phyloP scores from a whole-genome alignment of 768 basidiomycete genomes.

The Boletus speciosus region DNA sequence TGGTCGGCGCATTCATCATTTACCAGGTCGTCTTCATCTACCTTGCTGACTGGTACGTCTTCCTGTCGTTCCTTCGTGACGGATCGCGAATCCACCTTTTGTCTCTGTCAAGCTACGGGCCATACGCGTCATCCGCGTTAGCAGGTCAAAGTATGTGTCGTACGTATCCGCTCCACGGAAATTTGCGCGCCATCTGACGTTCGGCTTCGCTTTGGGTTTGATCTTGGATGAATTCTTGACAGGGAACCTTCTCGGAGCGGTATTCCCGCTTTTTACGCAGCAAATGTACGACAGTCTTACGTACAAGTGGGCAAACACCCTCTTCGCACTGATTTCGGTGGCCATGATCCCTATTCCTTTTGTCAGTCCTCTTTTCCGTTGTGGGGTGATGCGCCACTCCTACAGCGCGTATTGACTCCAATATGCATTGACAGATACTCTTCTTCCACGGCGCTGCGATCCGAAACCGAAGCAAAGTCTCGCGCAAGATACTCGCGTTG shows the following conservation, averaged over 20 bases:
- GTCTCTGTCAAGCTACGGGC: slow-evolving; percentile 40
- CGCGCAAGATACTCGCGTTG: slow-evolving; percentile 20
- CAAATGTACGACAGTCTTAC: slow-evolving; percentile 55
- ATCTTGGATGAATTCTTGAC: neutral
- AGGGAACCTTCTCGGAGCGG: slow-evolving; percentile 50
- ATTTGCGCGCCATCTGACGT: slow-evolving; percentile 2
- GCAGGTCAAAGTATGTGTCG: slow-evolving; percentile 64
- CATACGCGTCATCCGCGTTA: slow-evolving; percentile 65
- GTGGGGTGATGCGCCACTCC: neutral
- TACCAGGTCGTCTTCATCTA: slow-evolving; percentile 61
- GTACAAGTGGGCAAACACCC: slow-evolving; percentile 58
- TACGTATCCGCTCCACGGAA: slow-evolving; percentile 25
- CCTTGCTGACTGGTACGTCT: slow-evolving; percentile 57
- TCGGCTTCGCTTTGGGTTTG: slow-evolving; percentile 18
- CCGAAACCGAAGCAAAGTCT: slow-evolving; percentile 30
- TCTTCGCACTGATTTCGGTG: slow-evolving; percentile 51
- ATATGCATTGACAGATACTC: slow-evolving; percentile 19
- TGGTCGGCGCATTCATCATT: slow-evolving; percentile 49
- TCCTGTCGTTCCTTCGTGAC: neutral
- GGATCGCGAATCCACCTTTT: neutral
- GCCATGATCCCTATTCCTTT: slow-evolving; percentile 61
- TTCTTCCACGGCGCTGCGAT: slow-evolving; percentile 32
- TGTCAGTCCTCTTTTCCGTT: slow-evolving; percentile 31
- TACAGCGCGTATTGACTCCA: too few relatives aligned
- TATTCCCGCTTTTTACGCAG: slow-evolving; percentile 61